Percentiles rank a stretch among this genome's conserved stretches.
phyloP scores from a whole-genome alignment of 805 yeast genomes.

The Sugiyamaella americana region DNA sequence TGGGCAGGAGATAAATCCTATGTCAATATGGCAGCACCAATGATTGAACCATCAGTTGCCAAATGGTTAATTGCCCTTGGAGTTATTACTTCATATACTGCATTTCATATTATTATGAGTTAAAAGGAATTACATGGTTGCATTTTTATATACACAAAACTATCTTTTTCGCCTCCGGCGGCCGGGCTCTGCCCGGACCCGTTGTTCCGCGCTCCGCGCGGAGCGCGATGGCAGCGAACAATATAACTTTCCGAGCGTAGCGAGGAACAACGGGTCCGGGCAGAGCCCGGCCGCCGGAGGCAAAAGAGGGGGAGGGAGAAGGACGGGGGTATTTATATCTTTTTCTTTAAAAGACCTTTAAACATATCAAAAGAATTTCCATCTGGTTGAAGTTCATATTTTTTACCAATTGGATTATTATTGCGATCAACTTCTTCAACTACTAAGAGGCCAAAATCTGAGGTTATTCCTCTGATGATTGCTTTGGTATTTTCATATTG shows the following conservation, averaged over 20 bases:
- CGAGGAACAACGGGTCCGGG: too few species aligned
- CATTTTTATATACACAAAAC: background rate
- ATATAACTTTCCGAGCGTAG: too few species aligned
- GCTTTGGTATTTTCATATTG: slow-evolving; percentile 51
- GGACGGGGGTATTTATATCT: too few species aligned
- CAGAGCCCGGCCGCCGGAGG: too few species aligned
- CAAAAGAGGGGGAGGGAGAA: too few species aligned
- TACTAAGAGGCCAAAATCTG: slow-evolving; percentile 74
- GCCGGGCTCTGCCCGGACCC: too few species aligned
- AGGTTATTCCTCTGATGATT: slow-evolving; percentile 69
- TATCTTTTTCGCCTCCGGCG: too few species aligned
- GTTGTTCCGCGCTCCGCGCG: too few species aligned
- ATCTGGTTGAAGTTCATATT: slow-evolving; percentile 81
- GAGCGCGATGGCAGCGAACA: too few species aligned
- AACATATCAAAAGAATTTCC: slow-evolving; percentile 97
- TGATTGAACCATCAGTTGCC: slow-evolving; percentile 13
- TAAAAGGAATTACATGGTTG: background rate
- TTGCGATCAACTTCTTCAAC: slow-evolving; percentile 58
- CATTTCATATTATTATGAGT: slow-evolving; percentile 14
- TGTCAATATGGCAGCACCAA: slow-evolving; percentile 16
- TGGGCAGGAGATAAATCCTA: slow-evolving; percentile 23
- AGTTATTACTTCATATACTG: slow-evolving; percentile 13
- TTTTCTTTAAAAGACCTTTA: slow-evolving; percentile 73
- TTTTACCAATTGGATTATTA: slow-evolving; percentile 46
- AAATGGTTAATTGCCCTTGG: slow-evolving; percentile 21